Evolutionary conservation across 495 filamentous ascomycete genomes (phyloP).

Genomic region (Talaromyces nanjingensis): DNA sequence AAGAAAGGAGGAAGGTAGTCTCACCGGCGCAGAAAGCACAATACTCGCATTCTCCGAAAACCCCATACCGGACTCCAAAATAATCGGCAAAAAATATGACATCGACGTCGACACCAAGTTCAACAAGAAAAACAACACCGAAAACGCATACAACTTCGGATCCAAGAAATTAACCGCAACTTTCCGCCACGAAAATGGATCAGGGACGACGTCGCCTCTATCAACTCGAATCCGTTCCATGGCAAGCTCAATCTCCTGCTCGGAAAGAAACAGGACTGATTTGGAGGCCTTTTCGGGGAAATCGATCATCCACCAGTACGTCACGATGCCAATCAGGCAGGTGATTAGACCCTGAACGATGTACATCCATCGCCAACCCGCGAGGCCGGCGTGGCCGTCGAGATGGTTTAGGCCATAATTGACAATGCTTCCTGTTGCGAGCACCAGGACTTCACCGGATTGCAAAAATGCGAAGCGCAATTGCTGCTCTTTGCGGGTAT

Average conservation of each 20-base stretch:
- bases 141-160: slow-evolving; percentile 67
- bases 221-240: slow-evolving; percentile 53
- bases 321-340: slow-evolving; percentile 58
- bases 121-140: slow-evolving; percentile 64
- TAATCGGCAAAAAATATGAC: slow-evolving; percentile 67
- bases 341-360: slow-evolving; percentile 61
- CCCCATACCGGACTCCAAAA: slow-evolving; percentile 64
- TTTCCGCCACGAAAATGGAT: slow-evolving; percentile 53
- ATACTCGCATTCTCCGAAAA: slow-evolving; percentile 61
- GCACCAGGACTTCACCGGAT: slow-evolving; percentile 56
- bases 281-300: slow-evolving; percentile 62
- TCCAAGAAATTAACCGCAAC: slow-evolving; percentile 57
- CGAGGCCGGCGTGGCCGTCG: slow-evolving; percentile 50
- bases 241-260: slow-evolving; percentile 50
- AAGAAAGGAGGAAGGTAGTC: slow-evolving; percentile 4
- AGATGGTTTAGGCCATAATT: slow-evolving; percentile 65
- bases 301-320: slow-evolving; percentile 75
- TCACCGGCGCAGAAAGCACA: slow-evolving; percentile 59
- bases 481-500: slow-evolving; percentile 65
- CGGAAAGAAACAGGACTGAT: slow-evolving; percentile 57
- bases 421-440: slow-evolving; percentile 66
- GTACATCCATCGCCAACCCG: slow-evolving; percentile 75
- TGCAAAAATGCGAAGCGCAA: slow-evolving; percentile 70
- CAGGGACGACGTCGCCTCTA: slow-evolving; percentile 57
- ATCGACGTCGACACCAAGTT: slow-evolving; percentile 64